Base-by-base conservation (phyloP, 2,329 filamentous ascomycete genomes). In the Fusarium dlaminii region DNA sequence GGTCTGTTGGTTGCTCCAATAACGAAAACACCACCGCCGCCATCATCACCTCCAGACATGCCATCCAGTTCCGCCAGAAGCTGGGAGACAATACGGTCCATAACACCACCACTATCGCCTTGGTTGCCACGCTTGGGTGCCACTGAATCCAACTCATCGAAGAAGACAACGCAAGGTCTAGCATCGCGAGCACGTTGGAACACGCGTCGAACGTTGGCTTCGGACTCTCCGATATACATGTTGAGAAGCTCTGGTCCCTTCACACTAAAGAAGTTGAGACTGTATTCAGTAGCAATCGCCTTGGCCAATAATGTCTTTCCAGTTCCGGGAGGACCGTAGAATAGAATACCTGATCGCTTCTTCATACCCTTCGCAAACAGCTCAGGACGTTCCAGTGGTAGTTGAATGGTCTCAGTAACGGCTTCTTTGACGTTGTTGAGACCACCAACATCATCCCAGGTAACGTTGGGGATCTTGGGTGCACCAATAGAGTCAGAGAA, bases 291-390 rank as follows among this genome's bases (percentile, higher is more conserved):
- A 0, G 95, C 95, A 76, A 97, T 97, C 36, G 95, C 95, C 84
- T 97, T 97, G 57, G 95, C 95, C 55, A 97, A 87, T n/a, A 97
- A 84, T 3, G 95, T 98, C 84, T 98, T 98, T 77, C 95, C 95
- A 3, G 95, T 97, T 70, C 95, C 95, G 0, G 95, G 95, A 2
- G 95, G 95, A 0, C 95, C 95, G 79, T 97, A 97, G 83, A 98
- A 97, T 30, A 97, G 83, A 74, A 98, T 97, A 76, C 95, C 95
- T 29, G 94, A 97, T 46, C 96, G 92, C 86, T 98, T 98, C 88
- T 98, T 98, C 93, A 98, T 96, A 56, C 96, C 96, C 85, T 96
- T 97, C 37, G 95, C 95, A 79, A 98, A 98, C 3, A 98, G 88
- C 81, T 98, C 96, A 2, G 96, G 96, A 15, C 95, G 89, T 71